A percentile compares a stretch with the other conserved stretches of the same genome.
Conservation (phyloP, 768 basidiomycete species). For the Leccinellum luteum region DNA sequence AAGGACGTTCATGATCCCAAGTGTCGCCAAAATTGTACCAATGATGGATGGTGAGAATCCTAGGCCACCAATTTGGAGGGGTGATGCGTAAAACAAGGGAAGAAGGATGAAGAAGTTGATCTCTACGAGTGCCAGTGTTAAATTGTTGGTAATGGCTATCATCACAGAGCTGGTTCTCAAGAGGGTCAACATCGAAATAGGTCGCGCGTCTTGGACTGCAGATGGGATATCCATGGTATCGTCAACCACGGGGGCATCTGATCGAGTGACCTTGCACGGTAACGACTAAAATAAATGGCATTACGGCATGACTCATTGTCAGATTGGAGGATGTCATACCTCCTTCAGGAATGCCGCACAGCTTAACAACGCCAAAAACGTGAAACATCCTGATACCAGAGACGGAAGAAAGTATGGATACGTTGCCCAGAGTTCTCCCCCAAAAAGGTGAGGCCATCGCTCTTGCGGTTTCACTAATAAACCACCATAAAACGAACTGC, state of each 20-base stretch:
- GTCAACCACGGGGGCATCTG: too few relatives aligned
- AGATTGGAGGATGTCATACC: slow-evolving; percentile 18
- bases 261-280: neutral
- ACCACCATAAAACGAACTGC: slow-evolving; percentile 59
- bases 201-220: neutral
- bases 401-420: slow-evolving; percentile 40
- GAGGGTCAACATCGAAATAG: slow-evolving; percentile 34
- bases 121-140: slow-evolving; percentile 41
- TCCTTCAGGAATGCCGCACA: slow-evolving; percentile 29
- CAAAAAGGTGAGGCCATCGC: slow-evolving; percentile 49
- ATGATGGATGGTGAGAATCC: slow-evolving; percentile 41
- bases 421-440: slow-evolving; percentile 35
- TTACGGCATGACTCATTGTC: neutral
- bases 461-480: slow-evolving; percentile 53
- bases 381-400: slow-evolving; percentile 17
- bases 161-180: slow-evolving; percentile 31
- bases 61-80: slow-evolving; percentile 42
- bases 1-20: slow-evolving; percentile 37
- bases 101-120: slow-evolving; percentile 37
- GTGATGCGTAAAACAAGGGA: slow-evolving; percentile 46
- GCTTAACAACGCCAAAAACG: slow-evolving; percentile 12
- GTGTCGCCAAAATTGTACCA: slow-evolving; percentile 36
- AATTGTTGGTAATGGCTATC: slow-evolving; percentile 43
- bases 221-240: too few relatives aligned
- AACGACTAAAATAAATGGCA: slow-evolving; percentile 22